phyloP scores from a whole-genome alignment of 2,329 filamentous ascomycete species.

The Zymoseptoria passerinii region DNA sequence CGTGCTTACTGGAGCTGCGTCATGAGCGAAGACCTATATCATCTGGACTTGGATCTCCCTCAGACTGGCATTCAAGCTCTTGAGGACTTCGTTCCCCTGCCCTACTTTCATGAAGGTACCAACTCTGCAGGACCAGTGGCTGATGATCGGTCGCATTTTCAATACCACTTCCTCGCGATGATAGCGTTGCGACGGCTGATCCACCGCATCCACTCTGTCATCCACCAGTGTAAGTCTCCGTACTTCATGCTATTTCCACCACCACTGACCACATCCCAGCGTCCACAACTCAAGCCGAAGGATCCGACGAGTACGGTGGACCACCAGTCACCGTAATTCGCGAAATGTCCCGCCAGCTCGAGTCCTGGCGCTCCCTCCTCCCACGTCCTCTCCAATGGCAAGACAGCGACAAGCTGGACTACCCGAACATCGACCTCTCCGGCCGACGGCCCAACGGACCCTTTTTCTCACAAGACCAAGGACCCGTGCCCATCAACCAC shows the following conservation, averaged over 20 bases:
- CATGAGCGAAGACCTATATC: conserved; percentile 42
- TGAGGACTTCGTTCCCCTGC: conserved; percentile 48
- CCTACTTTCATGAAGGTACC: conserved; percentile 42
- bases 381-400: conserved; percentile 49
- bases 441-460: conserved; percentile 23
- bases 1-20: conserved; percentile 51
- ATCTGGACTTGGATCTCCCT: conserved; percentile 52
- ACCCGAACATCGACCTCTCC: conserved; percentile 27
- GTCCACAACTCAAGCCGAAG: conserved; percentile 22
- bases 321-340: conserved; percentile 40
- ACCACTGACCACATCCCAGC: conserved; percentile 10
- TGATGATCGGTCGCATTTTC: conserved; percentile 47
- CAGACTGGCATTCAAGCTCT: conserved; percentile 47
- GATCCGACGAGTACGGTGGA: conserved; percentile 29
- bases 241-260: not conserved
- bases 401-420: conserved; percentile 43
- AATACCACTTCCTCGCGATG: conserved; percentile 53
- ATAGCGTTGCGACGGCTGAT: conserved; percentile 49
- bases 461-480: conserved; percentile 43
- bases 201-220: conserved; percentile 44
- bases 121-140: conserved; percentile 20
- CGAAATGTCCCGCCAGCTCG: conserved; percentile 47
- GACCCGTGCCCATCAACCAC: conserved; percentile 39
- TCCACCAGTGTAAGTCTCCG: conserved; percentile 44
- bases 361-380: conserved; percentile 51